A percentile compares a stretch with the other conserved stretches of the same genome.
phyloP scores from a whole-genome alignment of 768 basidiomycete species.

The Phanerochaete carnosa region DNA sequence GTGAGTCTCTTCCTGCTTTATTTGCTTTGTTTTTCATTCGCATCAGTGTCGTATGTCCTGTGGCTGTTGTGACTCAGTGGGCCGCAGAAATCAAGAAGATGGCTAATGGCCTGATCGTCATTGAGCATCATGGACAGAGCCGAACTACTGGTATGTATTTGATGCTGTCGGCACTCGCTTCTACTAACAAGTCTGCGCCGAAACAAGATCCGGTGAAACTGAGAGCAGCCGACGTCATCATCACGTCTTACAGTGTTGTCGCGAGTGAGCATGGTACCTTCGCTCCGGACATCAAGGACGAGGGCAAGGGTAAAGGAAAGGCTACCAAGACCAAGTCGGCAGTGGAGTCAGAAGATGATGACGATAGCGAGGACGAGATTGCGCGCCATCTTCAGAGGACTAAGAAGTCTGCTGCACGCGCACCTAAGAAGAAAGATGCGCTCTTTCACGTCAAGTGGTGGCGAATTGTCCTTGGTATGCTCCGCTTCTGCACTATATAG shows the following conservation, averaged over 20 bases:
- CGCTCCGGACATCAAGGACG: constrained; percentile 48
- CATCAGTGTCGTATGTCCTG: constrained; percentile 55
- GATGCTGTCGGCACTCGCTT: neutral
- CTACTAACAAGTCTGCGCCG: neutral
- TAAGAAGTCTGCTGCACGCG: constrained; percentile 31
- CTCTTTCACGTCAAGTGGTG: constrained; percentile 82
- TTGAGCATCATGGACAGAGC: constrained; percentile 79
- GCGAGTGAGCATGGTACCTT: constrained; percentile 72
- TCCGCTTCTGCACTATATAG: neutral
- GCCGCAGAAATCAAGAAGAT: constrained; percentile 77
- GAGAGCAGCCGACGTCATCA: constrained; percentile 60
- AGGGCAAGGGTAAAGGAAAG: constrained; percentile 40
- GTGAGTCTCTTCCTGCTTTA: constrained; percentile 36
- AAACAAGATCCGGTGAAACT: constrained; percentile 51
- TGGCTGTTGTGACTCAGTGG: constrained; percentile 91
- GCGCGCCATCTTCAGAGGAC: constrained; percentile 41
- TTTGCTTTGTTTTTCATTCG: neutral
- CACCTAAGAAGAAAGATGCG: constrained; percentile 52
- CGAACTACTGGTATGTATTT: constrained; percentile 60
- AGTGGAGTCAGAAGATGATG: constrained; percentile 19
- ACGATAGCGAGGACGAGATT: constrained; percentile 44
- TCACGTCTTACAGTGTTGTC: constrained; percentile 86
- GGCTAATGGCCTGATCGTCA: constrained; percentile 60
- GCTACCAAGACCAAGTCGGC: constrained; percentile 31
- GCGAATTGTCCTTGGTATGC: constrained; percentile 76